These are phyloP conservation scores for Peziza echinospora DNA, from an alignment of 495 filamentous ascomycete genomes.

Conservation along the genomic window DNA sequence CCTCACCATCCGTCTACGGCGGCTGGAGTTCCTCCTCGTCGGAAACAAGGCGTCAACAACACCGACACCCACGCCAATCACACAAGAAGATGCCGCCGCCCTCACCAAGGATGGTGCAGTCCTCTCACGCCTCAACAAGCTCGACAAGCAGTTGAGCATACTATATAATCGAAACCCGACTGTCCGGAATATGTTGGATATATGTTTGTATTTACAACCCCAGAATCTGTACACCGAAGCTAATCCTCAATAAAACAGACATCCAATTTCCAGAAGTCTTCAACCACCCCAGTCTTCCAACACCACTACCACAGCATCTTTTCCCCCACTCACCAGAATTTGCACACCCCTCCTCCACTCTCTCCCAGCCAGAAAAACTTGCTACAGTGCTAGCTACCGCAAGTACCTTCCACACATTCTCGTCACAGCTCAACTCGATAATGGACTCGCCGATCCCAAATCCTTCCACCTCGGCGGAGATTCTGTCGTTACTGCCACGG, in stretches of 20 bases:
- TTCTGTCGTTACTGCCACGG: slow-evolving; percentile 49
- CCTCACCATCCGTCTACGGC: not conserved
- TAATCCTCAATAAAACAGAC: too few species aligned
- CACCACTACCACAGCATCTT: slow-evolving; percentile 6
- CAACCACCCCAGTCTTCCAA: not conserved
- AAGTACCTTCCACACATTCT: slow-evolving; percentile 48
- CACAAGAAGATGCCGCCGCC: not conserved
- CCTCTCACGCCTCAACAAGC: not conserved
- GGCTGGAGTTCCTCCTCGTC: not conserved
- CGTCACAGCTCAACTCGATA: slow-evolving; percentile 59
- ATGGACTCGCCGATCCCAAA: slow-evolving; percentile 58
- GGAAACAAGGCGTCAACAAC: not conserved
- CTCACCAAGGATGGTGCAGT: not conserved
- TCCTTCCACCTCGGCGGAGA: slow-evolving; percentile 36
- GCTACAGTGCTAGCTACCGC: slow-evolving; percentile 58
- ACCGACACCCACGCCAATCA: not conserved
- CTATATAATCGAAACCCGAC: slow-evolving; percentile 8
- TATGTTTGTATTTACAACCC: slow-evolving; percentile 5
- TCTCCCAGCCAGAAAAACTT: slow-evolving; percentile 27
- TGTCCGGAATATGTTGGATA: slow-evolving; percentile 10
- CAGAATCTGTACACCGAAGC: too few species aligned
- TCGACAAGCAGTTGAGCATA: slow-evolving; percentile 3
- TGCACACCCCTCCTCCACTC: slow-evolving; percentile 21
- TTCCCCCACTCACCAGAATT: slow-evolving; percentile 10
- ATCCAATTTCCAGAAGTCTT: not conserved